Evolutionary conservation across 768 basidiomycete species (phyloP), one percentile per base, ranked within the genome.

Genomic region (Calocybe indica): DNA sequence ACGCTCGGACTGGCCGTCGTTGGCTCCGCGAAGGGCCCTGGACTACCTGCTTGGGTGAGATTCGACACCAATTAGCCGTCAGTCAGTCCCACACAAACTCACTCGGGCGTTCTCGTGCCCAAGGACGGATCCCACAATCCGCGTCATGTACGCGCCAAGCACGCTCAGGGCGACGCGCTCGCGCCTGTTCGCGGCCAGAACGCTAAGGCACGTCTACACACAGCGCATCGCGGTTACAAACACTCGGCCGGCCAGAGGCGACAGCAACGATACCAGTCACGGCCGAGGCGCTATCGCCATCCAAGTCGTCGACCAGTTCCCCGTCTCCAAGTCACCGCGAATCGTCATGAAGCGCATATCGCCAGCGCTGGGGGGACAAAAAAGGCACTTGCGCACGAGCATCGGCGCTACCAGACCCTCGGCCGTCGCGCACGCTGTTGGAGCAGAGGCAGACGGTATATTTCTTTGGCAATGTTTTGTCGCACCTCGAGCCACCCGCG

Each of bases 121-220:
- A 44, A 59, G 58, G 13, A 37, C 57, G 32, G 59, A 59, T 45
- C 50, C 55, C 9, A 47, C 59, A 5, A 52, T 61, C 47, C 58
- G 58, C 7, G 51, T 57, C 12, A 57, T 50, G 14, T 61, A 61
- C 45, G 22, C 2, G 22, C 22, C 22, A 22, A 22, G 22, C 58
- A 57, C 36, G 55, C 53, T 5, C 38, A 52, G 34, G 48, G 38
- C 47, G 59, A 56, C 45, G 59, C 58, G 11, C 40, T 43, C 30
- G 54, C 57, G 13, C 50, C 54, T 54, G 12, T 57, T 61, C 51
- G 34, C 31, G 28, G 37, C n/a, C n/a, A 45, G 47, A 32, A 49
- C 38, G 5, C 29, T 46, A 6, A 44, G 30, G 37, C 45, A 42
- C 36, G 35, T 37, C 6, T 57, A 36, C 46, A 52, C 48, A 3